Evolutionary conservation across 177 flowering plant genomes (phyloP).

Genomic region (Vitis hybrid): DNA sequence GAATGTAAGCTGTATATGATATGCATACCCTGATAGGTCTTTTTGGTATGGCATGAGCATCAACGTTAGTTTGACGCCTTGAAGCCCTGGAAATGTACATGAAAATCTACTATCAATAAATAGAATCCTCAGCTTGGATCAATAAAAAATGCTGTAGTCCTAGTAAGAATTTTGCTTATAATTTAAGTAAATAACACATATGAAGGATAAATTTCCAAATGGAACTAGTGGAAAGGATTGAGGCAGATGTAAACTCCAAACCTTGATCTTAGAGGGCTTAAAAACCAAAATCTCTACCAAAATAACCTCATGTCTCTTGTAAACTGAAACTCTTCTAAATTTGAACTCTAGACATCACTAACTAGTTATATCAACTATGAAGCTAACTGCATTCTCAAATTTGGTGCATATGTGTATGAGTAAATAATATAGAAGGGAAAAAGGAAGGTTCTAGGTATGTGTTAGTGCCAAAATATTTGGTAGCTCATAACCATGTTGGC

Average conservation of each 20-base stretch:
- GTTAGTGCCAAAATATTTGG: too few species aligned
- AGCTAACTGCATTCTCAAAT: too few species aligned
- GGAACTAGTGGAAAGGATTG: background rate
- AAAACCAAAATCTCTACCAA: background rate
- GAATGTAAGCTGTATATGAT: background rate
- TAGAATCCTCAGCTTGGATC: background rate
- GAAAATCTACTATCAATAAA: background rate
- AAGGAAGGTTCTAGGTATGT: too few species aligned
- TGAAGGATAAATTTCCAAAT: background rate
- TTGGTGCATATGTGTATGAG: too few species aligned
- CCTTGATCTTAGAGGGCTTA: too few species aligned
- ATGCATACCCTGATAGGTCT: constrained; percentile 47
- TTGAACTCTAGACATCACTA: too few species aligned
- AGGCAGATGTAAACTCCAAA: too few species aligned
- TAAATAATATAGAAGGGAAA: too few species aligned
- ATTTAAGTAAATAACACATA: background rate
- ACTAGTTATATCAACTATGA: too few species aligned
- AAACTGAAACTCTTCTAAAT: too few species aligned
- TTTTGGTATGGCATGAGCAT: constrained; percentile 26
- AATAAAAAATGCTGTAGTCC: background rate
- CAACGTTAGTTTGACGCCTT: constrained; percentile 27
- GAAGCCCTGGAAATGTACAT: constrained; percentile 33
- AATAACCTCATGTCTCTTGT: too few species aligned
- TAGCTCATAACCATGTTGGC: too few species aligned
- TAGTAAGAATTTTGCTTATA: background rate